Conservation (phyloP, 2,329 filamentous ascomycete species). For the Claviceps monticola region DNA sequence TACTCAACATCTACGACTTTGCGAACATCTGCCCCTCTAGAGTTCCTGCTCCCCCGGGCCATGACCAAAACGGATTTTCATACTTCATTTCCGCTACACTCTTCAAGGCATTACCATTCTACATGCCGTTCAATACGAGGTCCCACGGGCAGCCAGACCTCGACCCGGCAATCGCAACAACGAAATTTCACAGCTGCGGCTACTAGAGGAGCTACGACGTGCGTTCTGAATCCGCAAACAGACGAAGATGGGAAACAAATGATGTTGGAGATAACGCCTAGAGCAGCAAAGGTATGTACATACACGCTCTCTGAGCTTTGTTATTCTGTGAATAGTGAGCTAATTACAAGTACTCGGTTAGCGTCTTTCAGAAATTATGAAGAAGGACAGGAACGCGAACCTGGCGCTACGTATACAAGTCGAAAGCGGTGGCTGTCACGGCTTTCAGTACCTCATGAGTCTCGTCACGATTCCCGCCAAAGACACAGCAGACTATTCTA, state of each 20-base stretch:
- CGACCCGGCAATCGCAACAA: slow-evolving; percentile 1
- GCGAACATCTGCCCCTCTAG: slow-evolving; percentile 17
- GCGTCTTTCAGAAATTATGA: slow-evolving; percentile 68
- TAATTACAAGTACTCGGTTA: slow-evolving; percentile 13
- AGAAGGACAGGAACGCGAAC: slow-evolving; percentile 57
- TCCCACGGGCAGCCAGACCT: too few relatives aligned
- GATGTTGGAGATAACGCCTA: slow-evolving; percentile 67
- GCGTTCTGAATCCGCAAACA: slow-evolving; percentile 55
- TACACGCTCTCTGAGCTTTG: too few relatives aligned
- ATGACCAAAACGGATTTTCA: not conserved
- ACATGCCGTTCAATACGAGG: not conserved
- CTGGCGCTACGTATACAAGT: slow-evolving; percentile 85
- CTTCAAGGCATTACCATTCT: not conserved
- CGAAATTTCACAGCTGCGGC: slow-evolving; percentile 25
- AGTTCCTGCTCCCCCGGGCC: slow-evolving; percentile 26
- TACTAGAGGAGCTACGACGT: slow-evolving; percentile 28
- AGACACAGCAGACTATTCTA: slow-evolving; percentile 19
- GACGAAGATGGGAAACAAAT: slow-evolving; percentile 80
- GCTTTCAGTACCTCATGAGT: slow-evolving; percentile 94
- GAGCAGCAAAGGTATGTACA: slow-evolving; percentile 68
- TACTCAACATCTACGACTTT: slow-evolving; percentile 14
- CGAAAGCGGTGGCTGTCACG: slow-evolving; percentile 89
- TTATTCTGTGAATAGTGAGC: not conserved
- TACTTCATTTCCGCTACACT: not conserved
- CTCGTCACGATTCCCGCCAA: slow-evolving; percentile 48